Conservation (phyloP, 2,329 filamentous ascomycete genomes). For the Thermothelomyces thermophilus region DNA sequence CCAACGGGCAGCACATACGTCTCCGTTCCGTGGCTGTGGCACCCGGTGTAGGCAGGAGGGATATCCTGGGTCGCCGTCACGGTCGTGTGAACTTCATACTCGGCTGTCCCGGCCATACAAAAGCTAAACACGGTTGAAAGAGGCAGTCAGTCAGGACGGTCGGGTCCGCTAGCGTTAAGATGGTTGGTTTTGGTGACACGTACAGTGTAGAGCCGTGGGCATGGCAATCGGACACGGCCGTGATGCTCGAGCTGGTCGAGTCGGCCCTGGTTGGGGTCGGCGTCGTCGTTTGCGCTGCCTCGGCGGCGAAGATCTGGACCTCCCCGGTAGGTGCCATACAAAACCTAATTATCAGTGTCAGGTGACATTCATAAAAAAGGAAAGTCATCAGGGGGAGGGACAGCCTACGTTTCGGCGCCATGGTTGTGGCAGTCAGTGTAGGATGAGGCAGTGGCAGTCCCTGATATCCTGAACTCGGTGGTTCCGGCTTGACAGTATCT, state of each 20-base stretch:
- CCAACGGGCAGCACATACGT: constrained; percentile 38
- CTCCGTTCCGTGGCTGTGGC: constrained; percentile 54
- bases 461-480: constrained; percentile 28
- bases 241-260: constrained; percentile 22
- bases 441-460: constrained; percentile 27
- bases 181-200: constrained; percentile 19
- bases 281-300: constrained; percentile 15
- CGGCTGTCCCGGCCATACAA: constrained; percentile 38
- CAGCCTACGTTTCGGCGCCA: constrained; percentile 41
- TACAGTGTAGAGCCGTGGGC: constrained; percentile 37
- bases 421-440: constrained; percentile 46
- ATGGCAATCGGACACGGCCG: constrained; percentile 47
- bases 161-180: neutral
- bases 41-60: constrained; percentile 57
- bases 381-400: neutral
- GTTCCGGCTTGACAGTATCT: constrained; percentile 27
- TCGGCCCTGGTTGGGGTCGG: constrained; percentile 9
- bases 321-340: constrained; percentile 39
- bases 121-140: constrained; percentile 30
- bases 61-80: constrained; percentile 49
- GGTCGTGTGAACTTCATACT: constrained; percentile 40
- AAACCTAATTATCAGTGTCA: constrained; percentile 28
- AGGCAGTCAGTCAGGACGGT: no score
- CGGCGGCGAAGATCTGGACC: constrained; percentile 31
- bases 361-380: neutral